A percentile compares a stretch with the other conserved stretches of the same genome.
Evolutionary conservation across 371 early-diverging fungal species (phyloP).

Genomic region (Umbelopsis sp.): DNA sequence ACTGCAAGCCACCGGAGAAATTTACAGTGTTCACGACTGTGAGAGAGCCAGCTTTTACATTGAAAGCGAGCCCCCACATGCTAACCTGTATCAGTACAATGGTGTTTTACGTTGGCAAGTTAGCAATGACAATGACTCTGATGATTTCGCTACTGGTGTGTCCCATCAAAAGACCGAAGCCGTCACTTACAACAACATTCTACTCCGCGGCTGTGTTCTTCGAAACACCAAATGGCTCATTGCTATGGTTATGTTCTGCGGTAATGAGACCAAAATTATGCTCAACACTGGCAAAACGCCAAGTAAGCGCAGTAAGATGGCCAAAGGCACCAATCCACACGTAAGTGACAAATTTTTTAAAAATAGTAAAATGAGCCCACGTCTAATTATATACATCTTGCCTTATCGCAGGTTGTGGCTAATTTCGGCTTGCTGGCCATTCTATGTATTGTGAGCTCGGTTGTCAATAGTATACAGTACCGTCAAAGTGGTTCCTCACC

Average conservation of each 20-base stretch:
- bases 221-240: conserved; percentile 89
- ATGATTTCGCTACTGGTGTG: conserved; percentile 29
- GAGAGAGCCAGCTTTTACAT: conserved; percentile 62
- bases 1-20: conserved; percentile 40
- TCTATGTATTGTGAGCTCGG: conserved; percentile 66
- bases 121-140: conserved; percentile 26
- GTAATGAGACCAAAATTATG: conserved; percentile 90
- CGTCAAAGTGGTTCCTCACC: conserved; percentile 35
- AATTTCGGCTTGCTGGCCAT: conserved; percentile 50
- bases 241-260: conserved; percentile 85
- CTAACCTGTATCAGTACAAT: conserved; percentile 75
- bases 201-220: conserved; percentile 90
- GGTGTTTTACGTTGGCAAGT: conserved; percentile 66
- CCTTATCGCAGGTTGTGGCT: conserved; percentile 42
- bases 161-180: conserved; percentile 64
- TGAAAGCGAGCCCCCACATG: conserved; percentile 82
- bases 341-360: conserved; percentile 42
- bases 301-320: conserved; percentile 93
- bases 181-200: conserved; percentile 78
- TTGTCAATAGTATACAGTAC: conserved; percentile 65
- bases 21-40: conserved; percentile 53
- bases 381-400: neutral
- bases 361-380: neutral
- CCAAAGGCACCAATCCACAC: conserved; percentile 91
- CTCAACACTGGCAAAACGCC: conserved; percentile 90